Evolutionary conservation across 768 basidiomycete species (phyloP), one percentile per base, ranked within the genome.

Genomic region (Collybiopsis confluens): DNA sequence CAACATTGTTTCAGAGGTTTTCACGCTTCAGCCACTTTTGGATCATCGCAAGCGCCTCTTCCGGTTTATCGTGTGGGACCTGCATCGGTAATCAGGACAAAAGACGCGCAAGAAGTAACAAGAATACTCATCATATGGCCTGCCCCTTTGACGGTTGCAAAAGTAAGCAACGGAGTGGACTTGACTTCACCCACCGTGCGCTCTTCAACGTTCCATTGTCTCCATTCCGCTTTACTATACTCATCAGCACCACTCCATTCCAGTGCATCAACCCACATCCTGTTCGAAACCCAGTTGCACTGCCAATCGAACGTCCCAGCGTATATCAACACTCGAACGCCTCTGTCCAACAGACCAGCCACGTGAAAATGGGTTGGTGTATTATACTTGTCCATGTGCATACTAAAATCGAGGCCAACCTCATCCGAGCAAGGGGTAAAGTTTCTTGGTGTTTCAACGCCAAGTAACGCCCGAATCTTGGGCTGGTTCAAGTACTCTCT

Each of bases 261-360:
- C 47, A 93, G 71, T 55, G 77, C 72, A 46, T 88, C 79, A 6
- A 85, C 80, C 90, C 90, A 92, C 38, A 81, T 72, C 61, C 81
- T 81, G 68, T 92, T 92, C 15, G 85, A 83, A 26, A 88, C 69
- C 81, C 82, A 88, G 63, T 90, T 88, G 63, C 88, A 90, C 56
- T 85, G 85, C 85, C 86, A 89, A 61, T 88, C 86, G 58, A 46
- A 54, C 1, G 54, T 56, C 26, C 56, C 56, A 23, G 56, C 84
- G 58, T 90, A 90, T 45, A 87, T 83, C 43, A 92, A 75, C 24
- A 90, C 70, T 3, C 84, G 81, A 21, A 94, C 68, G 1, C 85
- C 86, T n/a, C 88, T 79, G 55, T 92, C 89, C 10, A 92, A 78
- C 37, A 92, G 78, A 4, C 72, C 76, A 0, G 82, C 73, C 55